phyloP scores from a whole-genome alignment of 2,329 filamentous ascomycete genomes.

The Paraphoma chrysanthemicola region DNA sequence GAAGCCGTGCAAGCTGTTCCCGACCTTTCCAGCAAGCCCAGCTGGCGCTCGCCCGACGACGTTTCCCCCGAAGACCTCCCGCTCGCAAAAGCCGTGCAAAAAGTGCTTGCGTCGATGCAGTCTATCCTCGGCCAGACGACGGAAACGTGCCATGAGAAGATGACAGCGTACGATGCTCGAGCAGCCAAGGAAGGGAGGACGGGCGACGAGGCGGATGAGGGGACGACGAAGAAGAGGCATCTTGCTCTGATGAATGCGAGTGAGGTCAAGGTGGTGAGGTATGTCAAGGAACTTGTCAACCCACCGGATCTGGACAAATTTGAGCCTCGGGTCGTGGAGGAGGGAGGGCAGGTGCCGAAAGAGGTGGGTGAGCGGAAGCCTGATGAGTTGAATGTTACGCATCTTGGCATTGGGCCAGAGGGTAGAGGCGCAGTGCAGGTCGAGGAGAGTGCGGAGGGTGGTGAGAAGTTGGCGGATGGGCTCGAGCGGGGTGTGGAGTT shows the following conservation, averaged over 20 bases:
- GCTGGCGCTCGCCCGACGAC: constrained; percentile 80
- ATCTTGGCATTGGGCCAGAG: constrained; percentile 25
- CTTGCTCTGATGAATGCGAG: constrained; percentile 81
- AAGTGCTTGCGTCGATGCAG: constrained; percentile 67
- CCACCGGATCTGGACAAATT: constrained; percentile 72
- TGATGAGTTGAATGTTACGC: constrained; percentile 31
- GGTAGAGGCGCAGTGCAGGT: constrained; percentile 23
- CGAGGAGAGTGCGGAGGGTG: constrained; percentile 1
- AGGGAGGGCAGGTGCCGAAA: constrained; percentile 15
- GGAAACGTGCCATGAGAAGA: constrained; percentile 69
- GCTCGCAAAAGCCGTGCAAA: constrained; percentile 89
- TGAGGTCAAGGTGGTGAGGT: constrained; percentile 83
- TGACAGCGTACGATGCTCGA: constrained; percentile 58
- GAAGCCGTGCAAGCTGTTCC: constrained; percentile 71
- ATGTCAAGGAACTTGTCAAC: constrained; percentile 70
- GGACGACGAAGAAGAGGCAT: constrained; percentile 66
- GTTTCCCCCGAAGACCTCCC: constrained; percentile 76
- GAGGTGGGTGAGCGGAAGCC: constrained; percentile 19
- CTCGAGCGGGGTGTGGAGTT: neutral
- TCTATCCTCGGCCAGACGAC: constrained; percentile 54
- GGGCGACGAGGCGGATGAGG: constrained; percentile 51
- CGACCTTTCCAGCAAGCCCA: constrained; percentile 60
- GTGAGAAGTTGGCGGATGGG: neutral
- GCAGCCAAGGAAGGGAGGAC: constrained; percentile 55
- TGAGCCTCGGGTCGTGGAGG: constrained; percentile 55